A percentile compares a stretch with the other conserved stretches of the same genome.
Conservation (phyloP, 495 filamentous ascomycete species). For the Annulohypoxylon bovei region DNA sequence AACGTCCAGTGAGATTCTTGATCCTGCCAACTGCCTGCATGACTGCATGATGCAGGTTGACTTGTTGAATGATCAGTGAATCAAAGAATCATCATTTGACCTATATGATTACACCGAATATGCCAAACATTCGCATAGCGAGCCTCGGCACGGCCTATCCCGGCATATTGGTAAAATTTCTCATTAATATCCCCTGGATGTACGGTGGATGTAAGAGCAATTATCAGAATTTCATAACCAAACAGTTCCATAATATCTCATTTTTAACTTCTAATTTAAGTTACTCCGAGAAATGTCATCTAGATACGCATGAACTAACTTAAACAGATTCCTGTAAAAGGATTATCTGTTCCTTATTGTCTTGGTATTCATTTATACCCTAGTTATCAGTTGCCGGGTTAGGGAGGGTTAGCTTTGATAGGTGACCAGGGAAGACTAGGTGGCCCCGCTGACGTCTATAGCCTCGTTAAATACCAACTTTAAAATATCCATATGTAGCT, state of each 20-base stretch:
- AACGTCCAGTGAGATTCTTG: neutral
- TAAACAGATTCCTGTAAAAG: slow-evolving; percentile 3
- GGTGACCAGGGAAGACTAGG: neutral
- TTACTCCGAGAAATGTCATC: slow-evolving; percentile 14
- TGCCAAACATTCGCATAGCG: neutral
- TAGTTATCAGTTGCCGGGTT: neutral
- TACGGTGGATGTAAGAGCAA: neutral
- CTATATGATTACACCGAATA: slow-evolving; percentile 5
- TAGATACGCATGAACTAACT: slow-evolving; percentile 1
- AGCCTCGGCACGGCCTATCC: slow-evolving; percentile 14
- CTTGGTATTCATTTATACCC: slow-evolving; percentile 24
- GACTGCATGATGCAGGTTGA: slow-evolving; percentile 13
- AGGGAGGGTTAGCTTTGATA: neutral
- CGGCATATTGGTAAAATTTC: neutral
- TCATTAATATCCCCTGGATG: slow-evolving; percentile 1
- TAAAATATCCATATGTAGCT: slow-evolving; percentile 21
- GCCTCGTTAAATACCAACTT: slow-evolving; percentile 12
- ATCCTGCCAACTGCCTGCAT: no score
- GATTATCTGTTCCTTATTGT: neutral
- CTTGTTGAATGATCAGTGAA: slow-evolving; percentile 1
- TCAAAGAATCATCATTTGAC: slow-evolving; percentile 8
- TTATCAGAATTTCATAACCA: neutral
- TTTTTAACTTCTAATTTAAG: slow-evolving; percentile 26
- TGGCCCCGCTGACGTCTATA: slow-evolving; percentile 41
- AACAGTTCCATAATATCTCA: slow-evolving; percentile 6